Evolutionary conservation across 805 yeast species (phyloP).

Genomic region (Metschnikowia anglica): DNA sequence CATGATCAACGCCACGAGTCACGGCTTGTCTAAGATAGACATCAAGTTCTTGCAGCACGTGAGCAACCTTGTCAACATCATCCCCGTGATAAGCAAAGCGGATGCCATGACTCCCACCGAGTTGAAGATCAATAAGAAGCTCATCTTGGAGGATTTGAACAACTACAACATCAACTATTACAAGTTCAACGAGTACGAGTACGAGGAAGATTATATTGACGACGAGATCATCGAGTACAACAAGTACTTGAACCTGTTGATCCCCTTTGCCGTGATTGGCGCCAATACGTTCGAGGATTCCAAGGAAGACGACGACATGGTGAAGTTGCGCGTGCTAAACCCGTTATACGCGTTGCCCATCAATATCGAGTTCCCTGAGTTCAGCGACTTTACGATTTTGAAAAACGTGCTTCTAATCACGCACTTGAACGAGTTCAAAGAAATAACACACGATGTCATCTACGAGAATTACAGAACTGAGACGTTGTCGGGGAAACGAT

Average conservation of each 20-base stretch:
- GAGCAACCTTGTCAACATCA: slow-evolving; percentile 42
- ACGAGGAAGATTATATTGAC: slow-evolving; percentile 49
- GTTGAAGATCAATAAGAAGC: slow-evolving; percentile 64
- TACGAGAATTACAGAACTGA: slow-evolving; percentile 91
- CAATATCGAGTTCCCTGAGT: slow-evolving; percentile 68
- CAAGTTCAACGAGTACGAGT: slow-evolving; percentile 64
- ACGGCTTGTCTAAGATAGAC: slow-evolving; percentile 44
- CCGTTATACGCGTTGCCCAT: slow-evolving; percentile 52
- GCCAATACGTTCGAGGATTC: slow-evolving; percentile 58
- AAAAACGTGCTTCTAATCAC: slow-evolving; percentile 78
- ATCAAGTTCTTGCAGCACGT: slow-evolving; percentile 42
- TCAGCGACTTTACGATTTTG: slow-evolving; percentile 76
- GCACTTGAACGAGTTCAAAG: slow-evolving; percentile 85
- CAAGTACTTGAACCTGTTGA: slow-evolving; percentile 57
- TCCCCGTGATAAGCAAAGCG: slow-evolving; percentile 46
- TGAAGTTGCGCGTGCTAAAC: slow-evolving; percentile 54
- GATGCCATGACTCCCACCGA: slow-evolving; percentile 43
- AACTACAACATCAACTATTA: slow-evolving; percentile 68
- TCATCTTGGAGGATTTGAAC: slow-evolving; percentile 75
- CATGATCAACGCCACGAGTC: slow-evolving; percentile 47
- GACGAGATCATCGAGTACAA: slow-evolving; percentile 67
- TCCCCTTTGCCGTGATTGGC: slow-evolving; percentile 70
- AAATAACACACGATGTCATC: slow-evolving; percentile 78
- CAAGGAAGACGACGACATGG: slow-evolving; percentile 36
- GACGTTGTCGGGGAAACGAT: slow-evolving; percentile 66